Conservation (phyloP, 352 stramenopile species). For the Globisporangium sylvaticum region DNA sequence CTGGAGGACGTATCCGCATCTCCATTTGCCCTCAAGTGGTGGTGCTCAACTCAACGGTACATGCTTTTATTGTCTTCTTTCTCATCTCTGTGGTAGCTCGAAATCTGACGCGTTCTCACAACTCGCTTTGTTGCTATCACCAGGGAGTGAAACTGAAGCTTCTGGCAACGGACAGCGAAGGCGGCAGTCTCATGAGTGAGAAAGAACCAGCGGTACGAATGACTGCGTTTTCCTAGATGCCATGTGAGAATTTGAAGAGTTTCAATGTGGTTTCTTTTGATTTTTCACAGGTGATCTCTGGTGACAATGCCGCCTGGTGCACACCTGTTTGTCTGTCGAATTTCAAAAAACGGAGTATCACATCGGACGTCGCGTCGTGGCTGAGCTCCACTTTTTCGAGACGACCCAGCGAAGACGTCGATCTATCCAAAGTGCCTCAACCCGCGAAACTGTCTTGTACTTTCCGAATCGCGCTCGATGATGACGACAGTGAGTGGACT, state of each 20-base stretch:
- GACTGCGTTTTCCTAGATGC: not conserved
- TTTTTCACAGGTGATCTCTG: slow-evolving; percentile 23
- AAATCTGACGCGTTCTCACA: not conserved
- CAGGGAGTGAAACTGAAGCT: slow-evolving; percentile 16
- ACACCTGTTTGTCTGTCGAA: slow-evolving; percentile 42
- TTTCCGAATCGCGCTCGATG: slow-evolving; percentile 32
- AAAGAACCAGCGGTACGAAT: slow-evolving; percentile 7
- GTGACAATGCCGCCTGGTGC: slow-evolving; percentile 32
- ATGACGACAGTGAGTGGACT: slow-evolving; percentile 41
- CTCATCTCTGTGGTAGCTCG: not conserved
- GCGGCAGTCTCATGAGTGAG: slow-evolving; percentile 8
- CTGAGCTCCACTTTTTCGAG: slow-evolving; percentile 44
- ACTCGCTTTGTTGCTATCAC: not conserved
- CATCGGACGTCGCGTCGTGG: slow-evolving; percentile 47
- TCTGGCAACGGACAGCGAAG: slow-evolving; percentile 12
- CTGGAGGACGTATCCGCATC: slow-evolving; percentile 27
- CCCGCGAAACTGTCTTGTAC: slow-evolving; percentile 47
- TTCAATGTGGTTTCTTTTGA: not conserved
- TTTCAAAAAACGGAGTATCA: slow-evolving; percentile 43
- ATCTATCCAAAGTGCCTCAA: slow-evolving; percentile 19
- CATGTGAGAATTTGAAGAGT: not conserved
- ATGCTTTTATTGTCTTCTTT: not conserved
- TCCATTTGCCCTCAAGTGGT: slow-evolving; percentile 46
- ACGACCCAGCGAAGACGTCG: slow-evolving; percentile 34
- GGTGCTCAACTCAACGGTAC: slow-evolving; percentile 60